Conservation (phyloP, 1,284 basidiomycete species). For the Leccinum solheimii region DNA sequence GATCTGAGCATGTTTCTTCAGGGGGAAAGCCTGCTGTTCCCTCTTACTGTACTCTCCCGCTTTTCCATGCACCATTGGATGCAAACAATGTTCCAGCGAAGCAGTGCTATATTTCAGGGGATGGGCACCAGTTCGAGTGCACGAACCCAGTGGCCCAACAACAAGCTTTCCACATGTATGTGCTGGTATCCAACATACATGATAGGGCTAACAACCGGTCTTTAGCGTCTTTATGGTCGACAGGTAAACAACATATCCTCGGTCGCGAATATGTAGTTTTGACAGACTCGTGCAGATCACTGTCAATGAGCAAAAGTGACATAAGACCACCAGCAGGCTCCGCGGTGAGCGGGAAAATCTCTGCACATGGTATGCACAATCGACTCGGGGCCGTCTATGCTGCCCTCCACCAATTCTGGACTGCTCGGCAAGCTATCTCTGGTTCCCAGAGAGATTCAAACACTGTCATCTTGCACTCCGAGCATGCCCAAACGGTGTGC, state of each 20-base stretch:
- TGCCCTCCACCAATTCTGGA: conserved; percentile 53
- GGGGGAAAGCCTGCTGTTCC: conserved; percentile 42
- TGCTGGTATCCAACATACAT: conserved; percentile 4
- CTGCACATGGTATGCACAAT: conserved; percentile 36
- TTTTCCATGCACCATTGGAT: conserved; percentile 50
- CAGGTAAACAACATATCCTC: conserved; percentile 31
- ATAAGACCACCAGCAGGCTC: conserved; percentile 42
- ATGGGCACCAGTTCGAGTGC: conserved; percentile 49
- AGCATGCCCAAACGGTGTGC: conserved; percentile 31
- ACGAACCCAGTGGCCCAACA: conserved; percentile 50
- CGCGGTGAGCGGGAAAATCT: conserved; percentile 33
- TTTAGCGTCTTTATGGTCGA: conserved; percentile 55
- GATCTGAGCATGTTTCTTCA: conserved; percentile 46
- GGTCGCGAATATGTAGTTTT: neutral
- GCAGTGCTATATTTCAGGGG: conserved; percentile 46
- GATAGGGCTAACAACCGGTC: neutral
- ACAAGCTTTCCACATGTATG: conserved; percentile 62
- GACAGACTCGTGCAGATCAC: conserved; percentile 39
- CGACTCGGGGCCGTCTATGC: conserved; percentile 59
- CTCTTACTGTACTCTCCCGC: conserved; percentile 53
- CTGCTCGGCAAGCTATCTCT: conserved; percentile 42
- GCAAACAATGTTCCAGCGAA: conserved; percentile 31
- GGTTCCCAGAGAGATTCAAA: conserved; percentile 51
- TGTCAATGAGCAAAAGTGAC: conserved; percentile 48
- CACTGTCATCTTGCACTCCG: conserved; percentile 52